phyloP scores from a whole-genome alignment of 257 asterid genomes.

The Craterostigma plantagineum region DNA sequence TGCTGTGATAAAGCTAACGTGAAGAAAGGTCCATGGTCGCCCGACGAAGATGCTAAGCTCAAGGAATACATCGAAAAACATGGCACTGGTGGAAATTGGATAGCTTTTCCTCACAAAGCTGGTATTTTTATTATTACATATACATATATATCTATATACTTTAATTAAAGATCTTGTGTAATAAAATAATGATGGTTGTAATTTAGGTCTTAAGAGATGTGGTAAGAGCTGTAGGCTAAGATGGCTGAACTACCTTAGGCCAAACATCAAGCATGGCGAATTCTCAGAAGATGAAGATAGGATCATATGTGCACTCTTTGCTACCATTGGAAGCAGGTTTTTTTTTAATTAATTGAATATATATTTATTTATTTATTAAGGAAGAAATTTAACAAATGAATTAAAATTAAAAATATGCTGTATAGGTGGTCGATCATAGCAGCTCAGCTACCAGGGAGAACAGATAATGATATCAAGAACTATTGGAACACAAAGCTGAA shows the following conservation, averaged over 20 bases:
- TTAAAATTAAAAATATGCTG: background rate
- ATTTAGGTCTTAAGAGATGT: conserved; percentile 45
- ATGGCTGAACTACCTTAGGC: conserved; percentile 68
- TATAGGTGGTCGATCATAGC: conserved; percentile 78
- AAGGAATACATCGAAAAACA: conserved; percentile 20
- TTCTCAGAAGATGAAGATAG: conserved; percentile 48
- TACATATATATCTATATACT: background rate
- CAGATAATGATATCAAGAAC: conserved; percentile 61
- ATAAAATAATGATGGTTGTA: no score
- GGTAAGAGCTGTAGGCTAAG: conserved; percentile 68
- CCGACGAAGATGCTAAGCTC: conserved; percentile 46
- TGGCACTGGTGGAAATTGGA: conserved; percentile 66
- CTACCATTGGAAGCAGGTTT: conserved; percentile 51
- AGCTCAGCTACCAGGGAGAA: conserved; percentile 39
- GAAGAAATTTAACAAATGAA: background rate
- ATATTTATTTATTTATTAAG: background rate
- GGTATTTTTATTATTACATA: conserved; percentile 15
- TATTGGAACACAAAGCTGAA: conserved; percentile 58
- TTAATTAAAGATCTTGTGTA: no score
- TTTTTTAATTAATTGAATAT: background rate
- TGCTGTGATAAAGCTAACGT: conserved; percentile 64
- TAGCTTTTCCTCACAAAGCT: conserved; percentile 61
- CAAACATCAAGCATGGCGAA: conserved; percentile 53
- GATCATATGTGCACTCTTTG: conserved; percentile 27
- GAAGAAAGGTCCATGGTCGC: conserved; percentile 75